A percentile compares a stretch with the other conserved stretches of the same genome.
Evolutionary conservation across 805 yeast genomes (phyloP).

Genomic region (Metschnikowia chrysomelidarum): DNA sequence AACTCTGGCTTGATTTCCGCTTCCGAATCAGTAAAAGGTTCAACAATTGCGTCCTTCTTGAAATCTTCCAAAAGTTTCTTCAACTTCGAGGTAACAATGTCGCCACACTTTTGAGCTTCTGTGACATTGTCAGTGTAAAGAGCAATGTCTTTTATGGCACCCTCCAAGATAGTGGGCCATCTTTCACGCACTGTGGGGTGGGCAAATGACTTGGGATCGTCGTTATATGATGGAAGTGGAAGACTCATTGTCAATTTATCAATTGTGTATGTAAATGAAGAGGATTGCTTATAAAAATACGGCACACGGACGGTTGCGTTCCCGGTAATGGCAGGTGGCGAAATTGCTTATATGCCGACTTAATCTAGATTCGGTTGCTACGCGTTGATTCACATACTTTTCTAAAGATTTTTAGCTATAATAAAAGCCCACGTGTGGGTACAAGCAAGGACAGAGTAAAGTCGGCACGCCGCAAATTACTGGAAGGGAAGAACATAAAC

Average conservation of each 20-base stretch:
- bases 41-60: conserved; percentile 31
- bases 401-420: too few relatives aligned
- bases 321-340: conserved; percentile 1
- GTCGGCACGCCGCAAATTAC: conserved; percentile 12
- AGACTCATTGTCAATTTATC: conserved; percentile 41
- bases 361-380: not conserved
- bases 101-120: conserved; percentile 46
- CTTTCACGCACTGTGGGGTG: conserved; percentile 71
- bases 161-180: conserved; percentile 83
- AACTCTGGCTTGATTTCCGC: conserved; percentile 49
- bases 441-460: too few relatives aligned
- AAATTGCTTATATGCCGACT: not conserved
- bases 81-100: conserved; percentile 42
- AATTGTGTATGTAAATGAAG: not conserved
- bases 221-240: conserved; percentile 57
- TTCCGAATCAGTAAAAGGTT: conserved; percentile 25
- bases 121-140: conserved; percentile 17
- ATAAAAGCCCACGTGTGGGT: too few relatives aligned
- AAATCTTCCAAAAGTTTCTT: conserved; percentile 44
- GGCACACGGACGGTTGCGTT: not conserved
- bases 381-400: not conserved
- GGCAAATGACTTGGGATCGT: conserved; percentile 78
- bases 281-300: not conserved
- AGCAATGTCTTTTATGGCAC: conserved; percentile 61
- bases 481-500: conserved; percentile 12